Evolutionary conservation across 1,284 basidiomycete species (phyloP).

Genomic region (Cryptococcus sp.): DNA sequence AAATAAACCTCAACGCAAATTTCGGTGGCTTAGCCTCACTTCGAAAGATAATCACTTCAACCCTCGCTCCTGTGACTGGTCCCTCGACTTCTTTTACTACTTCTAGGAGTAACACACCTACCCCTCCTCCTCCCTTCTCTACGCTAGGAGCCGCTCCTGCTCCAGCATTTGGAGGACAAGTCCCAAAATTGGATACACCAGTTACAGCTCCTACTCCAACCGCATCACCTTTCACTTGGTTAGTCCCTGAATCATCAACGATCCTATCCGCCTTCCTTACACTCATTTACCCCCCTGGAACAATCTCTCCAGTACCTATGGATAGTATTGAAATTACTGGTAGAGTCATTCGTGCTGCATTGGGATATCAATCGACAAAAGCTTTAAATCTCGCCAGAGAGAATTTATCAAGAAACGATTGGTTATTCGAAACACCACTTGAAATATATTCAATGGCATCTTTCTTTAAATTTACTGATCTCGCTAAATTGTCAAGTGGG

Average conservation of each 20-base stretch:
- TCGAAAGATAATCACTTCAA: slow-evolving; percentile 20
- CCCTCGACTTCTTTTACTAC: not conserved
- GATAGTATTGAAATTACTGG: slow-evolving; percentile 17
- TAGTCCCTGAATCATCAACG: slow-evolving; percentile 30
- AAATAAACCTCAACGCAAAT: slow-evolving; percentile 9
- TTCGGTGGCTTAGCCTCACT: slow-evolving; percentile 19
- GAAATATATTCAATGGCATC: slow-evolving; percentile 30
- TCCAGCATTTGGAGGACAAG: slow-evolving; percentile 1
- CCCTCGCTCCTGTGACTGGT: slow-evolving; percentile 1
- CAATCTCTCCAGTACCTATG: slow-evolving; percentile 12
- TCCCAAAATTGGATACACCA: not conserved
- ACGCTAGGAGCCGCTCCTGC: not conserved
- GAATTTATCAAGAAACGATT: slow-evolving; percentile 8
- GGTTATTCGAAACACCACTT: slow-evolving; percentile 13
- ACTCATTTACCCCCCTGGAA: slow-evolving; percentile 32
- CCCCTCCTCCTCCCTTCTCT: slow-evolving; percentile 1
- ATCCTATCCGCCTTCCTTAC: slow-evolving; percentile 32
- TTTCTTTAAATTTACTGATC: slow-evolving; percentile 36
- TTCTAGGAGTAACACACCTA: not conserved
- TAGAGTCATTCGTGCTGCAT: slow-evolving; percentile 29
- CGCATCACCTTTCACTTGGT: slow-evolving; percentile 31
- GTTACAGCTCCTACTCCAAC: slow-evolving; percentile 36
- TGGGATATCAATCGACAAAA: slow-evolving; percentile 37
- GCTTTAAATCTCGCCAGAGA: slow-evolving; percentile 22
- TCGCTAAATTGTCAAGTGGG: slow-evolving; percentile 21